phyloP scores from a whole-genome alignment of 129 eudicot genomes.

The Erigeron canadensis region DNA sequence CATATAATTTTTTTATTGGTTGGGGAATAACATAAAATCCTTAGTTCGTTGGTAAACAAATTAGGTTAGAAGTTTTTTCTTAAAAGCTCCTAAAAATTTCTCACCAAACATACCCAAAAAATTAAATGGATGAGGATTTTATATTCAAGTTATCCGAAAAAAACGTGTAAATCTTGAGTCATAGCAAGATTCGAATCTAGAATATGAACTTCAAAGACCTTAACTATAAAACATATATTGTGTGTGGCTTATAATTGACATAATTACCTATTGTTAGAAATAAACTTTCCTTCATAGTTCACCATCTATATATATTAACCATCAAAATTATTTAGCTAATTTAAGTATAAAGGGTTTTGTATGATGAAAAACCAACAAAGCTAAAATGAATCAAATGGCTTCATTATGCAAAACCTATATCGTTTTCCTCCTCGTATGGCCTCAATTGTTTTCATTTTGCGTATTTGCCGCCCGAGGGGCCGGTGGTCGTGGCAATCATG shows the following conservation, averaged over 20 bases:
- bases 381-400: slow-evolving; percentile 26
- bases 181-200: too few relatives aligned
- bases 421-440: slow-evolving; percentile 5
- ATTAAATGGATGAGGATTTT: too few relatives aligned
- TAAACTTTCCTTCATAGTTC: background rate
- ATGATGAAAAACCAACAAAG: slow-evolving; percentile 10
- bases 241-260: slow-evolving; percentile 10
- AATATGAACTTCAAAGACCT: too few relatives aligned
- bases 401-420: slow-evolving; percentile 20
- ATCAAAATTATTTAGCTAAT: slow-evolving; percentile 10
- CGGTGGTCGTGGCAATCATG: background rate
- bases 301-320: slow-evolving; percentile 20
- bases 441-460: slow-evolving; percentile 8
- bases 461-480: slow-evolving; percentile 19
- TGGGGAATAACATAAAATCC: too few relatives aligned
- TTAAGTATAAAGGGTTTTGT: slow-evolving; percentile 24
- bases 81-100: too few relatives aligned
- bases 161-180: too few relatives aligned
- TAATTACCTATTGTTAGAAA: slow-evolving; percentile 29
- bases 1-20: too few relatives aligned
- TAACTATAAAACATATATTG: background rate
- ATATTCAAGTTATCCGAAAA: too few relatives aligned
- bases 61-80: too few relatives aligned
- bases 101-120: too few relatives aligned
- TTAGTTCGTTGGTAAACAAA: too few relatives aligned